Percentiles rank a stretch among this genome's conserved stretches.
phyloP scores from a whole-genome alignment of 257 asterid genomes.

The Penstemon eatonii region DNA sequence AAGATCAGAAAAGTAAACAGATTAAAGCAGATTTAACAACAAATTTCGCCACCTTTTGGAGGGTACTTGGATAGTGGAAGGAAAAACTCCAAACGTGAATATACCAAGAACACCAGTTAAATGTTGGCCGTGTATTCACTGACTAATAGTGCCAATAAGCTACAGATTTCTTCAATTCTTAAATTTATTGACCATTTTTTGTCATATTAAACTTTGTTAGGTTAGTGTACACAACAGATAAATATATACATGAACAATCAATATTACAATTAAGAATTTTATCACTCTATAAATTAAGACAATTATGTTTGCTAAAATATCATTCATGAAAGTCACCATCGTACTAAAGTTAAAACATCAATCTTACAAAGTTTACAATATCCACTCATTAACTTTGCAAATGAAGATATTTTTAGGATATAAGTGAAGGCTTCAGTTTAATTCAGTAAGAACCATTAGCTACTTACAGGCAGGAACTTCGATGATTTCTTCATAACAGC shows the following conservation, averaged over 20 bases:
- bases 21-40: neutral
- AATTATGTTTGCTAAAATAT: conserved; percentile 4
- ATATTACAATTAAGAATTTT: neutral
- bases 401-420: conserved; percentile 8
- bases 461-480: conserved; percentile 90
- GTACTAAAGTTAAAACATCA: neutral
- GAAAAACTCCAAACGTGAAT: neutral
- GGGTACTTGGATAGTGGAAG: neutral
- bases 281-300: conserved; percentile 9
- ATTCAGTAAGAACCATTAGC: conserved; percentile 17
- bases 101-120: neutral
- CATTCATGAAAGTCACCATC: conserved; percentile 10
- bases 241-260: neutral
- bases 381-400: conserved; percentile 1
- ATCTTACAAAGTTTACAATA: conserved; percentile 12
- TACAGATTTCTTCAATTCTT: neutral
- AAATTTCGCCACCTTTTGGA: neutral
- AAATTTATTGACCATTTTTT: neutral
- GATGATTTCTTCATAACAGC: conserved; percentile 98
- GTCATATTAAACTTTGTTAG: conserved; percentile 1
- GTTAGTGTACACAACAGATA: neutral
- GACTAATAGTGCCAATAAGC: neutral
- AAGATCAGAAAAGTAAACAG: neutral
- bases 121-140: neutral
- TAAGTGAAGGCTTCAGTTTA: conserved; percentile 22